Percentiles rank a stretch among this genome's conserved stretches.
These are phyloP conservation scores for Pyricularia pennisetigena DNA, from an alignment of 2,329 filamentous ascomycete species.

Conservation along the genomic window DNA sequence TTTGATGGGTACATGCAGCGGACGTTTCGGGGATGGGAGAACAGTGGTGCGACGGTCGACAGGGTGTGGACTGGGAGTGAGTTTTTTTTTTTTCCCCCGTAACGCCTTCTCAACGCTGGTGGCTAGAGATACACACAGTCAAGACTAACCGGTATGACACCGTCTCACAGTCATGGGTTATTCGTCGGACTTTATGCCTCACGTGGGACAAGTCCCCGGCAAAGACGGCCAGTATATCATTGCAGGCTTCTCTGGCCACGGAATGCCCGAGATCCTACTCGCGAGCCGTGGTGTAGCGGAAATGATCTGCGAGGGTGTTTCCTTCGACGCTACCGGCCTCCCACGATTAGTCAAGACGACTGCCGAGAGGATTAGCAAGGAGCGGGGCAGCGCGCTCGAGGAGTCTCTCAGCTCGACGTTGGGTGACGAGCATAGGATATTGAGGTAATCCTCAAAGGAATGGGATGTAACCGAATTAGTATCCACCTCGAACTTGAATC, in stretches of 20 bases:
- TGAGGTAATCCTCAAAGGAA: neutral
- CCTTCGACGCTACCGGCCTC: conserved; percentile 25
- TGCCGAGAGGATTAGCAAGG: conserved; percentile 12
- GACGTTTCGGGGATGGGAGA: conserved; percentile 37
- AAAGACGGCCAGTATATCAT: conserved; percentile 30
- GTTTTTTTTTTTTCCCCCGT: neutral
- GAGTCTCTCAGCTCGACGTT: neutral
- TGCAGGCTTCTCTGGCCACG: conserved; percentile 40
- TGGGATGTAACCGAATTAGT: neutral
- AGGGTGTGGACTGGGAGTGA: conserved; percentile 23
- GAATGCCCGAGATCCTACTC: conserved; percentile 36
- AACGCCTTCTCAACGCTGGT: neutral
- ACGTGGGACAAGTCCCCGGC: conserved; percentile 31
- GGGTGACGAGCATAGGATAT: neutral
- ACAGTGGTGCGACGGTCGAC: conserved; percentile 22
- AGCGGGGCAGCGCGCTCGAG: conserved; percentile 7
- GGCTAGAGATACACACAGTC: neutral
- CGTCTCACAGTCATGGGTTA: conserved; percentile 28
- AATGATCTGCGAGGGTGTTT: conserved; percentile 23
- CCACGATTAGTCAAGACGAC: conserved; percentile 25
- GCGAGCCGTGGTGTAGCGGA: conserved; percentile 26
- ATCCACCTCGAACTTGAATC: neutral
- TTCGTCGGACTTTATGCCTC: conserved; percentile 29
- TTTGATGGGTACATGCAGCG: conserved; percentile 38
- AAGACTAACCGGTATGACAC: neutral